These are phyloP conservation scores for Mycena rosella DNA, from an alignment of 768 basidiomycete genomes.

Conservation along the genomic window DNA sequence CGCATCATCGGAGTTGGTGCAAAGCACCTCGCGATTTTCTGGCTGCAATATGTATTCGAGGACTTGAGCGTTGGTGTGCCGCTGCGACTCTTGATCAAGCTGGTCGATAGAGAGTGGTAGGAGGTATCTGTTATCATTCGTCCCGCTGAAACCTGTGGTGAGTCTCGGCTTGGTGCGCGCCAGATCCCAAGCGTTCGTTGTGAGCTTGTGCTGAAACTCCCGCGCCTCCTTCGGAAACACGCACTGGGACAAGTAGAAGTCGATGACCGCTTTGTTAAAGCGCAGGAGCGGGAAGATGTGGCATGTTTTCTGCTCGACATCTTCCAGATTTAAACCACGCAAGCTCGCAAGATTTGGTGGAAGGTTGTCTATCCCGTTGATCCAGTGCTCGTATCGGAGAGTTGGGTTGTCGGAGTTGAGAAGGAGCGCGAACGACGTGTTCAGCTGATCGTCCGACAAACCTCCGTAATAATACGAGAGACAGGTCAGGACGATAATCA, in stretches of 20 bases:
- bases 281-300: slow-evolving; percentile 50
- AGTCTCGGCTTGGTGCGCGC: slow-evolving; percentile 51
- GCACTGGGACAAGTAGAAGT: slow-evolving; percentile 60
- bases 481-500: too few species aligned
- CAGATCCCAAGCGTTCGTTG: slow-evolving; percentile 66
- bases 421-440: slow-evolving; percentile 53
- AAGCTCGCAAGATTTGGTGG: slow-evolving; percentile 47
- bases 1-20: slow-evolving; percentile 33
- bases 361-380: slow-evolving; percentile 36
- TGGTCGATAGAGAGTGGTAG: slow-evolving; percentile 54
- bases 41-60: too few species aligned
- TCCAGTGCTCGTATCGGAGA: slow-evolving; percentile 58
- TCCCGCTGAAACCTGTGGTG: slow-evolving; percentile 69
- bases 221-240: slow-evolving; percentile 65
- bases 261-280: slow-evolving; percentile 52
- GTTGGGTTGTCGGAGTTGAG: slow-evolving; percentile 56
- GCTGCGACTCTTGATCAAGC: slow-evolving; percentile 52
- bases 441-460: slow-evolving; percentile 53
- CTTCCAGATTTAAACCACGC: slow-evolving; percentile 59
- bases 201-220: slow-evolving; percentile 59
- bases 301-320: slow-evolving; percentile 45
- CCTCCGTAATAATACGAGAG: slow-evolving; percentile 65
- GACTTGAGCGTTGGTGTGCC: slow-evolving; percentile 63
- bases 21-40: slow-evolving; percentile 58
- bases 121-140: slow-evolving; percentile 61